These are phyloP conservation scores for Pyrenophora seminiperda DNA, from an alignment of 2,329 filamentous ascomycete genomes.

Conservation along the genomic window DNA sequence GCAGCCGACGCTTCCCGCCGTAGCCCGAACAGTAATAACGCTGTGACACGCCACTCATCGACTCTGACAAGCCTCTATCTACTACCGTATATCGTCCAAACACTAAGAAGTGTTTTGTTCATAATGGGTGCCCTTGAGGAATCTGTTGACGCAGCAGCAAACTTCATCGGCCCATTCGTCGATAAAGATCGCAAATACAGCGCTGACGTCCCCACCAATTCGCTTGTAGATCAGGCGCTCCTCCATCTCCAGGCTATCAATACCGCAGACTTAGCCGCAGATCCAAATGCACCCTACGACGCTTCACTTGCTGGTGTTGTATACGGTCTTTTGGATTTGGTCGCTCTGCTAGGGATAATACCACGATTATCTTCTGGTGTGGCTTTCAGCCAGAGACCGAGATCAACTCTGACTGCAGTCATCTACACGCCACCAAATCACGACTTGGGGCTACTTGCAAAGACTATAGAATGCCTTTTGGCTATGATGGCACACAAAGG, in stretches of 20 bases:
- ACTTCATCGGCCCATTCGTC: conserved; percentile 41
- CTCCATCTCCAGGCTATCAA: conserved; percentile 43
- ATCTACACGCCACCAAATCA: conserved; percentile 15
- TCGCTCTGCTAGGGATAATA: conserved; percentile 41
- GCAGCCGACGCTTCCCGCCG: not conserved
- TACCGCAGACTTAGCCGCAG: conserved; percentile 36
- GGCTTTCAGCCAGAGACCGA: conserved; percentile 41
- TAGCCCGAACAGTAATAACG: not conserved
- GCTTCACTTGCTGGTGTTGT: conserved; percentile 45
- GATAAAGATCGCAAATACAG: conserved; percentile 21
- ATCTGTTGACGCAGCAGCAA: conserved; percentile 41
- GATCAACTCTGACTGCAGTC: conserved; percentile 36
- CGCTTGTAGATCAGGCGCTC: conserved; percentile 38
- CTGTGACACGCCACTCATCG: not conserved
- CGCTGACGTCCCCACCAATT: conserved; percentile 10
- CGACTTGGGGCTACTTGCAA: conserved; percentile 20
- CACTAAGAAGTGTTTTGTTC: not conserved
- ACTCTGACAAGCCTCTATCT: not conserved
- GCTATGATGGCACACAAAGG: conserved; percentile 35
- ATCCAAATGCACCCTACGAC: conserved; percentile 46
- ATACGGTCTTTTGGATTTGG: conserved; percentile 47
- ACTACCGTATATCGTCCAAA: too few relatives aligned
- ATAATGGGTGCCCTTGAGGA: conserved; percentile 40
- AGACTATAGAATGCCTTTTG: conserved; percentile 25
- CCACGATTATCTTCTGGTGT: conserved; percentile 44